These are phyloP conservation scores for Globisporangium emineosum DNA, from an alignment of 352 stramenopile genomes.

Conservation along the genomic window DNA sequence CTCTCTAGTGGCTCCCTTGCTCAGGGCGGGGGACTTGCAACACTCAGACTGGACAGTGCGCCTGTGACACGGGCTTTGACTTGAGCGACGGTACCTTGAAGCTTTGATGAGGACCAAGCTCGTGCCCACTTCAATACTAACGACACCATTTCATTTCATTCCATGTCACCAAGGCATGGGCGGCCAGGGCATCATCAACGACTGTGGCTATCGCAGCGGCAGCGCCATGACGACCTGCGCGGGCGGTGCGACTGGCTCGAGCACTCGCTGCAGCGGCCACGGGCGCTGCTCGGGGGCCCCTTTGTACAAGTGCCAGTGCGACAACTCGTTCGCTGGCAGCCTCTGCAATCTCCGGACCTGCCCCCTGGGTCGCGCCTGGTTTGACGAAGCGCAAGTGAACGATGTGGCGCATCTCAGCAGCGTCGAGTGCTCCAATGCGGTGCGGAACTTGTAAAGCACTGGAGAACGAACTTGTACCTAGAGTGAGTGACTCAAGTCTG, in stretches of 20 bases:
- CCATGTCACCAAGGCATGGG: slow-evolving; percentile 19
- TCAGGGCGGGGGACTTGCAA: slow-evolving; percentile 60
- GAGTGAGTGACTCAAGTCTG: background rate
- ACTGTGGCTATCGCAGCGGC: slow-evolving; percentile 46
- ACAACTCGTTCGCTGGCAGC: slow-evolving; percentile 44
- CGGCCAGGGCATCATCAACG: slow-evolving; percentile 26
- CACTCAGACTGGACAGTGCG: slow-evolving; percentile 40
- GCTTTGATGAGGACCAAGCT: no score
- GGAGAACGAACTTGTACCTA: no score
- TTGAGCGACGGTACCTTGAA: slow-evolving; percentile 66
- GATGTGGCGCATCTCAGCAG: slow-evolving; percentile 52
- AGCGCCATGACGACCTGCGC: slow-evolving; percentile 40
- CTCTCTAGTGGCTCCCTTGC: slow-evolving; percentile 52
- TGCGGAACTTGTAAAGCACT: slow-evolving; percentile 23
- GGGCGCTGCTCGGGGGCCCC: slow-evolving; percentile 44
- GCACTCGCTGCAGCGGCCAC: slow-evolving; percentile 48
- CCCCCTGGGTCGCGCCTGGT: slow-evolving; percentile 56
- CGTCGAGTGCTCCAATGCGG: slow-evolving; percentile 72
- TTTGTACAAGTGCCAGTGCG: slow-evolving; percentile 50
- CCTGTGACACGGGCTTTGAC: slow-evolving; percentile 44
- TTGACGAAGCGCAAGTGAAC: slow-evolving; percentile 45
- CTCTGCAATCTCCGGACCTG: slow-evolving; percentile 59
- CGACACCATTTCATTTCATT: no score
- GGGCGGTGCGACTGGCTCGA: slow-evolving; percentile 17
- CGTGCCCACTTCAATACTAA: no score